Evolutionary conservation across 2,329 filamentous ascomycete species (phyloP), one percentile per base, ranked within the genome.

Genomic region (Onygenales sp.): DNA sequence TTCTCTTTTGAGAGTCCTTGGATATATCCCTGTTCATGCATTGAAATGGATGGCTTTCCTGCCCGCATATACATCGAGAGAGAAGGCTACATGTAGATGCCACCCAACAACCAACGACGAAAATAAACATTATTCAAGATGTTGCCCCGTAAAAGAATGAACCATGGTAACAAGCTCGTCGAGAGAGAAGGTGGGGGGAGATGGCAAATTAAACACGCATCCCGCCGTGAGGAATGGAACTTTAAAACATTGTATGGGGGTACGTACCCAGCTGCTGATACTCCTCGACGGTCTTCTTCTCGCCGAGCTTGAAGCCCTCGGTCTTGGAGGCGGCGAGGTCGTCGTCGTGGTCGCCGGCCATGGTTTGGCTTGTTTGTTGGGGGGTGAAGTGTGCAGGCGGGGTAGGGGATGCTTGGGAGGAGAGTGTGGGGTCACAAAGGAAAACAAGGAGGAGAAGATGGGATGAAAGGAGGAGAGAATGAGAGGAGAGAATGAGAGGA

Each of bases 271-370:
- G 86, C 71, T 95, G 80, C 68, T 92, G 81, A 75, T 96, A 96
- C 73, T 96, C 88, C 59, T 92, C 88, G 67, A 98, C 80, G 63
- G 88, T 94, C 82, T 97, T 95, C 85, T 96, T 96, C 82, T 96
- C 89, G 62, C 89, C 91, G 68, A 96, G 87, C 83, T 94, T 96
- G 85, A 96, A 97, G 70, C 92, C 92, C 75, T 91, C 85, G 61
- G 91, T 96, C 76, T 86, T 81, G 77, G 93, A 87, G 59, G 89
- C 86, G 72, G 87, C 78, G 62, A 92, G 83, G 66, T 97, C 92
- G 57, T 95, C 89, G 10, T 88, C 81, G 60, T 85, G 77, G 67
- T 81, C 76, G 63, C 83, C 80, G 61, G 84, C 78, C 85, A 88
- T 88, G 71, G 46, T 52, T 59, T 43, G 51, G 31, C 14, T 45